Evolutionary conservation across 371 early-diverging fungal species (phyloP).

Genomic region (Sporodiniella umbellata): DNA sequence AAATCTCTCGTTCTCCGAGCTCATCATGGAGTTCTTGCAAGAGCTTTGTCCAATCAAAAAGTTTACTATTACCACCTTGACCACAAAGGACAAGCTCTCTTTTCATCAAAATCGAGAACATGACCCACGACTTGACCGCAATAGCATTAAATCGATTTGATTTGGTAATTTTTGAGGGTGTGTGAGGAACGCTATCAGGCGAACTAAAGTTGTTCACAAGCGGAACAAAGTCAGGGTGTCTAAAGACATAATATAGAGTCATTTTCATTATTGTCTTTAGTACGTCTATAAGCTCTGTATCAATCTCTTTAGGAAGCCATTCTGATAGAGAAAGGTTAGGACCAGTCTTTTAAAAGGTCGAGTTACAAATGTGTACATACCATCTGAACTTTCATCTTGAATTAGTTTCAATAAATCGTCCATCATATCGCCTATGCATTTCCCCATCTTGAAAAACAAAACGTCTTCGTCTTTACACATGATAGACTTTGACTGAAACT

Average conservation of each 20-base stretch:
- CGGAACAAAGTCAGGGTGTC: constrained; percentile 48
- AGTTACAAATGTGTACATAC: constrained; percentile 1
- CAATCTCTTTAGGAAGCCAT: constrained; percentile 5
- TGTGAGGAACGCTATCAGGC: constrained; percentile 27
- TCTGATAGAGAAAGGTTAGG: neutral
- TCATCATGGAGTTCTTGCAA: constrained; percentile 57
- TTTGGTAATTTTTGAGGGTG: constrained; percentile 31
- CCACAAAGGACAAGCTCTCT: neutral
- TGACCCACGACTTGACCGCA: constrained; percentile 29
- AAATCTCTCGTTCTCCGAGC: constrained; percentile 64
- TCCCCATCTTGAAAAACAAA: constrained; percentile 22
- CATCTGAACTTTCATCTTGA: constrained; percentile 1
- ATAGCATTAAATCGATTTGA: constrained; percentile 29
- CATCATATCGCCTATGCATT: constrained; percentile 8
- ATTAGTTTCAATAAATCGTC: constrained; percentile 7
- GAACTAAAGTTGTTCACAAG: constrained; percentile 38
- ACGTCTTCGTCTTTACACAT: constrained; percentile 24
- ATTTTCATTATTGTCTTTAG: constrained; percentile 9
- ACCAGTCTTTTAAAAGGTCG: too few relatives aligned
- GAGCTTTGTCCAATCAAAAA: constrained; percentile 31
- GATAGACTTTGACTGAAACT: neutral
- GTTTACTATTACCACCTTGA: neutral
- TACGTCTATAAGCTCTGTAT: neutral
- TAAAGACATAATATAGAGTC: constrained; percentile 35
- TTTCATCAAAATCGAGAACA: constrained; percentile 23